Conservation (phyloP, 441 rosid species). For the Arabidopsis hybrid region DNA sequence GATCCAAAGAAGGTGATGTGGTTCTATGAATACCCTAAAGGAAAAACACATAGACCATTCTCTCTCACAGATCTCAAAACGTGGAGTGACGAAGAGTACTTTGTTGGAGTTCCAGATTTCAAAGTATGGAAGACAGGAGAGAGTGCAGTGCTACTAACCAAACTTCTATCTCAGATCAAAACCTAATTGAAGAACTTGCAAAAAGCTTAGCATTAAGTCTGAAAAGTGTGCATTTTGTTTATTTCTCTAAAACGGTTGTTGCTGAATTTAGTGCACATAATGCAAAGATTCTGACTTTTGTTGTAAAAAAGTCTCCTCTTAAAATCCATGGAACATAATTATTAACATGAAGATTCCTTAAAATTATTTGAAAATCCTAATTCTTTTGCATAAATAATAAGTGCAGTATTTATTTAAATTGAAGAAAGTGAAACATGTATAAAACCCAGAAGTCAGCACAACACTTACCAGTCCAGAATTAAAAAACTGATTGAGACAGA, state of each 20-base stretch:
- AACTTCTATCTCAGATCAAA: slow-evolving; percentile 38
- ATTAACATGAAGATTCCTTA: slow-evolving; percentile 4
- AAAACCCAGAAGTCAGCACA: slow-evolving; percentile 31
- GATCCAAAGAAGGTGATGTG: slow-evolving; percentile 52
- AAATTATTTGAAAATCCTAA: not conserved
- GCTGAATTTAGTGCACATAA: not conserved
- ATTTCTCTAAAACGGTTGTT: not conserved
- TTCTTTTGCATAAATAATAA: not conserved
- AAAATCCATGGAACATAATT: not conserved
- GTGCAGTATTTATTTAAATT: not conserved
- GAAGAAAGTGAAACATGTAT: not conserved
- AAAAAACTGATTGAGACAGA: slow-evolving; percentile 29
- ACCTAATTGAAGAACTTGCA: not conserved
- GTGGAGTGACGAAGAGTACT: slow-evolving; percentile 67
- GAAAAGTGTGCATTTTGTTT: not conserved
- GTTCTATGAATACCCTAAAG: slow-evolving; percentile 69
- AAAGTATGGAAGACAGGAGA: slow-evolving; percentile 76
- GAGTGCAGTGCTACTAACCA: slow-evolving; percentile 56
- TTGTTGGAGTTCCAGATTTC: slow-evolving; percentile 52
- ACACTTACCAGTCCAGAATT: slow-evolving; percentile 32
- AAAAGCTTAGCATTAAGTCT: not conserved
- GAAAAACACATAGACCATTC: slow-evolving; percentile 72
- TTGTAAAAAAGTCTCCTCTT: not conserved
- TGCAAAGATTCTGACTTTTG: slow-evolving; percentile 14
- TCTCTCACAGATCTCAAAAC: slow-evolving; percentile 55